Base-by-base conservation (phyloP, 495 filamentous ascomycete genomes). In the Podospora appendiculata region DNA sequence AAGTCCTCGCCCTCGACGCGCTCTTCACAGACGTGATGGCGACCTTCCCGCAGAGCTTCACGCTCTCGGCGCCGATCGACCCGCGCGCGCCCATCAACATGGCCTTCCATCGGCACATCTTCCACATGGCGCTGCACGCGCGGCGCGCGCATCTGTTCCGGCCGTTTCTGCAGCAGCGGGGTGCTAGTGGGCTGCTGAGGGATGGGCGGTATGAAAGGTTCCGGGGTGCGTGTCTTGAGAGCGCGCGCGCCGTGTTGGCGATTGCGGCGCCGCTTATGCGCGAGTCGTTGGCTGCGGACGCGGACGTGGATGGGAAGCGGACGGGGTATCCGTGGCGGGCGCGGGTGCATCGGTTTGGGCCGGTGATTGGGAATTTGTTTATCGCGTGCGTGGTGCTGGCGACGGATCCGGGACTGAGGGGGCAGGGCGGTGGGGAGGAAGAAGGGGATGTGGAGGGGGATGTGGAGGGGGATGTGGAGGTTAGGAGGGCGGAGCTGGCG, bases 61-160 rank as follows among this genome's bases (percentile, higher is more conserved):
- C 38, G 6, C 44, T 44, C 11, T 52, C 35, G 7, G 32, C 38
- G 4, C 50, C 54, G 1, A 33, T 52, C 6, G 47, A 50, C 14
- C 18, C 36, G 0, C 43, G 25, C 7, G 49, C 57, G 18, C 54
- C 57, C 4, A 12, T 9, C 14, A 33, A 41, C 1, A 13, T 56
- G 14, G 47, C n/a, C 13, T 17, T 58, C 3, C 54, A 61, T 45
- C 56, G 61, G 17, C 56, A 51, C 10, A 16, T 61, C 8, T 52
- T 60, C 38, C 50, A 52, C 0, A 46, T 66, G 2, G 45, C 53
- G 19, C 53, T 51, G 17, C 50, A 61, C 9, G 45, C 56, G 2
- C 48, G 63, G 1, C 53, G 61, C 7, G 63, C 61, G 0, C 55
- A 57, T 13, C 18, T 66, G 1, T 56, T 60, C 19, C 56, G 61